phyloP scores from a whole-genome alignment of 2,329 filamentous ascomycete species.

The Colletotrichum liriopes region DNA sequence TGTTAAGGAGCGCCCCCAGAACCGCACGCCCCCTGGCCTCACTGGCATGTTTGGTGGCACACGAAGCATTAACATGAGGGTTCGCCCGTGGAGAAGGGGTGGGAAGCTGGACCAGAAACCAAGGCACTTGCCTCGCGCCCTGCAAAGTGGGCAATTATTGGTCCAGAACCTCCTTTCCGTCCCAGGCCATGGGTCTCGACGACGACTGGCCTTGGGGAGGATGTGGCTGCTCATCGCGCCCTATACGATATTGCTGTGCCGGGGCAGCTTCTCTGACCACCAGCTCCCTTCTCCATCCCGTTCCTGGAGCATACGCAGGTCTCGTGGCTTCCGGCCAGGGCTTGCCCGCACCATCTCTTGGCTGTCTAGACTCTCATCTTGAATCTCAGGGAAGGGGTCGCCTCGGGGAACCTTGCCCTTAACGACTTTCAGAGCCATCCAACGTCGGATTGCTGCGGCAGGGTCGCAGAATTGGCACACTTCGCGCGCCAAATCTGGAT shows the following conservation, averaged over 20 bases:
- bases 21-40: slow-evolving; percentile 11
- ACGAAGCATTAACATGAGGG: slow-evolving; percentile 32
- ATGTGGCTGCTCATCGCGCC: slow-evolving; percentile 34
- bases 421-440: slow-evolving; percentile 7
- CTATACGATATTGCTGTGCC: slow-evolving; percentile 14
- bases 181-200: slow-evolving; percentile 27
- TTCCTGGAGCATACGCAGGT: slow-evolving; percentile 25
- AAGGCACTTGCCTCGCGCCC: slow-evolving; percentile 30
- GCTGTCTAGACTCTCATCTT: slow-evolving; percentile 18
- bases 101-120: slow-evolving; percentile 25
- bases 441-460: slow-evolving; percentile 27
- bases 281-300: slow-evolving; percentile 24
- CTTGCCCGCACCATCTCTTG: slow-evolving; percentile 28
- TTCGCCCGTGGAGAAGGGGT: slow-evolving; percentile 26
- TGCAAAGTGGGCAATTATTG: slow-evolving; percentile 37
- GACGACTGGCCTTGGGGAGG: slow-evolving; percentile 8
- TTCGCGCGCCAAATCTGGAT: slow-evolving; percentile 17
- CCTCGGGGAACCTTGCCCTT: slow-evolving; percentile 27
- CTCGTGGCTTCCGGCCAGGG: slow-evolving; percentile 22
- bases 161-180: slow-evolving; percentile 29
- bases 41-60: slow-evolving; percentile 10
- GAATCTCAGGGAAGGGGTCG: slow-evolving; percentile 29
- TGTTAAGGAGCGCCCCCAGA: slow-evolving; percentile 21
- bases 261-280: slow-evolving; percentile 27
- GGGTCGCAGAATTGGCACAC: slow-evolving; percentile 19